Evolutionary conservation across 805 yeast genomes (phyloP), one percentile per base, ranked within the genome.

Genomic region (Lachancea nothofagi): DNA sequence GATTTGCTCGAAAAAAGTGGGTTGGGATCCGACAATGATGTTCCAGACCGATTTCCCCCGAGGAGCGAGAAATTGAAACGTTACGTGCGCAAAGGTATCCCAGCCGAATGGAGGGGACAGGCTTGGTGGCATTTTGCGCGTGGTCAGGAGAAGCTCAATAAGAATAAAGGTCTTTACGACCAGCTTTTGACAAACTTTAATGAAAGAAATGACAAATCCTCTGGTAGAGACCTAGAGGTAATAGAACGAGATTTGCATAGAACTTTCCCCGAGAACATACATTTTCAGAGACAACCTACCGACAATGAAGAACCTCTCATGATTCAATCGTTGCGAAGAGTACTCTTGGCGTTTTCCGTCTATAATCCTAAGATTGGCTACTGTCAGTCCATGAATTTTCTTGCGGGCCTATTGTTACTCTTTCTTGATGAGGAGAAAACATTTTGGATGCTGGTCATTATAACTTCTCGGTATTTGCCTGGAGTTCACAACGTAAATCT

Each of bases 51-150:
- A 47, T 86, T 82, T 49, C 95, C 96, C 0, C 77, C 90, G 1
- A 74, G 74, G 44, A 81, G 88, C 3, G 89, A 81, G 43, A 86
- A 83, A 49, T 68, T 87, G 47, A 82, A 83, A 54, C 73, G 94
- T 43, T 80, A 85, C 53, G 77, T 93, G 9, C 73, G 97, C 41
- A 84, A 84, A 57, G 98, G 98, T 9, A 80, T 90, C 8, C 97
- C 98, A 0, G 89, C 96, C 0, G 96, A 87, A 57, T 90, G 96
- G 97, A 69, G 98, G 49, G 98, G 98, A 1, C 75, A 77, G 48
- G 96, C 97, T 0, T 90, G 98, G 98, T 90, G 93, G 71, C 81
- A 78, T 67, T 90, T 85, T 61, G 95, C 95, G 7, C 79, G 80
- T 19, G 98, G 97, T 2, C 72, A 78, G 40, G 93, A 84, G 38